These are phyloP conservation scores for Kodamaea jinghongensis DNA, from an alignment of 805 yeast genomes.

Conservation along the genomic window DNA sequence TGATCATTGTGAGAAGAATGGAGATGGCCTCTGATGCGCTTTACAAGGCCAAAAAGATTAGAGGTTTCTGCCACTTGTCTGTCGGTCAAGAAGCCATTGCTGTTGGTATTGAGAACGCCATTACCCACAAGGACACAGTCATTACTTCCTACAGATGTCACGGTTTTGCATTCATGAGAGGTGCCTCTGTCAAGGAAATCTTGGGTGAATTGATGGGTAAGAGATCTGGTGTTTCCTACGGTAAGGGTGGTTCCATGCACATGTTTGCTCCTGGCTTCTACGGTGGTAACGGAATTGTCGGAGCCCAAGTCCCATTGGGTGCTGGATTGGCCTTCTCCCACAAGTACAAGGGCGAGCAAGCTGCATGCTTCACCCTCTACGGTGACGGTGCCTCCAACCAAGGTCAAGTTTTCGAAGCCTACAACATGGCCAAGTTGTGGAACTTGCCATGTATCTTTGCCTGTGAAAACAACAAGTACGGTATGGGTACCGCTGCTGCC, in stretches of 20 bases:
- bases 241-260: slow-evolving; percentile 99
- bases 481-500: slow-evolving; percentile 98
- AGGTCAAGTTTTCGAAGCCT: slow-evolving; percentile 97
- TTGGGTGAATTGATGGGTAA: slow-evolving; percentile 97
- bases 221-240: slow-evolving; percentile 90
- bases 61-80: slow-evolving; percentile 98
- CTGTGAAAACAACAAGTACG: slow-evolving; percentile 98
- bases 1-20: slow-evolving; percentile 92
- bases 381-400: slow-evolving; percentile 99
- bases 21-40: slow-evolving; percentile 99
- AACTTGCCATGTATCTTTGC: slow-evolving; percentile 91
- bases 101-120: slow-evolving; percentile 96
- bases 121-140: slow-evolving; percentile 77
- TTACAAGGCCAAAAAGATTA: slow-evolving; percentile 96
- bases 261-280: slow-evolving; percentile 93
- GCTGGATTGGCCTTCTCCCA: slow-evolving; percentile 98
- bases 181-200: slow-evolving; percentile 85
- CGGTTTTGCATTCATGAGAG: slow-evolving; percentile 97
- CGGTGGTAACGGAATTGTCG: slow-evolving; percentile 99
- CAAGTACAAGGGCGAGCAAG: slow-evolving; percentile 77
- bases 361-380: slow-evolving; percentile 83
- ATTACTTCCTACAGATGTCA: slow-evolving; percentile 99
- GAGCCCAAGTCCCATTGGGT: slow-evolving; percentile 98
- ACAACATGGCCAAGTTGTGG: slow-evolving; percentile 99
- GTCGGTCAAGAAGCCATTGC: slow-evolving; percentile 99